phyloP scores from a whole-genome alignment of 2,329 filamentous ascomycete species.

The Bipolaris bicolor region DNA sequence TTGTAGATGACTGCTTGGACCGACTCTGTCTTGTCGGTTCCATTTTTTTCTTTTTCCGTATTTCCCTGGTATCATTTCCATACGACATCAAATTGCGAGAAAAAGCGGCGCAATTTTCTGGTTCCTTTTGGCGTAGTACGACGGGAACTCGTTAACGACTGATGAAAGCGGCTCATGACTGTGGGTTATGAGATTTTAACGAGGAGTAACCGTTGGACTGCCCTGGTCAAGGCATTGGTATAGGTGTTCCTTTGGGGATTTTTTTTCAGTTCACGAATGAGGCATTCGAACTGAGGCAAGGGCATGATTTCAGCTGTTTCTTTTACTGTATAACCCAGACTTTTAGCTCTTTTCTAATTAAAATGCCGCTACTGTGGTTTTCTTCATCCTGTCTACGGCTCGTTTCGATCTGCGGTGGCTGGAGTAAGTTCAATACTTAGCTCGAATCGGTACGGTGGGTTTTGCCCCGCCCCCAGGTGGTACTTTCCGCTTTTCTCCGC shows the following conservation, averaged over 20 bases:
- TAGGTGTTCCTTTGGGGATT: background rate
- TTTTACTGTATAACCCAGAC: background rate
- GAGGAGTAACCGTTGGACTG: background rate
- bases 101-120: background rate
- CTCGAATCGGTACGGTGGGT: too few species aligned
- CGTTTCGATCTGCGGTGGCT: too few species aligned
- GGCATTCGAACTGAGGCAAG: background rate
- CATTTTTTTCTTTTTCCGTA: background rate
- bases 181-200: background rate
- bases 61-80: background rate
- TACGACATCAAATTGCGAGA: background rate
- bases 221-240: slow-evolving; percentile 1
- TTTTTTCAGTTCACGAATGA: background rate
- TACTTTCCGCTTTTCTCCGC: too few species aligned
- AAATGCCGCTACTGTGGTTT: background rate
- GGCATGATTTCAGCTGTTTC: background rate
- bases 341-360: background rate
- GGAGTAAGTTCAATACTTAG: too few species aligned
- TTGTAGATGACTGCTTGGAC: background rate
- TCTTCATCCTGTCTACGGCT: too few species aligned
- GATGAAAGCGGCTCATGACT: slow-evolving; percentile 3
- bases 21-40: background rate
- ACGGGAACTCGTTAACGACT: slow-evolving; percentile 1
- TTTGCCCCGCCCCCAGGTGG: too few species aligned
- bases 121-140: background rate